Evolutionary conservation across 2,329 filamentous ascomycete species (phyloP).

Genomic region (Penicillium concentricum): DNA sequence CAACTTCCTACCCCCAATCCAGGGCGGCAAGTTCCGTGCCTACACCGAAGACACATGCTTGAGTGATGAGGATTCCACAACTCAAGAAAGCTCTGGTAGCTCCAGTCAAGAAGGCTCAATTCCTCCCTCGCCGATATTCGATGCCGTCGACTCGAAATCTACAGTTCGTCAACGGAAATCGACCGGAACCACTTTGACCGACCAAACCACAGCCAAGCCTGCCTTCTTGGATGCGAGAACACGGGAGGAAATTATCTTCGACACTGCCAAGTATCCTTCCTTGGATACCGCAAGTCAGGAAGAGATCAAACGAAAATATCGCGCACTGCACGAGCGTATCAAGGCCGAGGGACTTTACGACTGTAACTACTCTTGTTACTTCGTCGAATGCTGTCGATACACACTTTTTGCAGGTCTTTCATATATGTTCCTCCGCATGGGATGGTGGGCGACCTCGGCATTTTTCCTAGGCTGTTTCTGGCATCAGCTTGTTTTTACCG

Average conservation of each 20-base stretch:
- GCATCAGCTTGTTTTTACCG: conserved; percentile 93
- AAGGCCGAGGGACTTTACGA: conserved; percentile 73
- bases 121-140: conserved; percentile 59
- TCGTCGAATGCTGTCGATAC: conserved; percentile 72
- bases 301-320: conserved; percentile 75
- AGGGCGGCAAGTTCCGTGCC: conserved; percentile 74
- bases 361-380: conserved; percentile 80
- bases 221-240: conserved; percentile 72
- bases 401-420: conserved; percentile 62
- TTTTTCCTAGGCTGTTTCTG: conserved; percentile 78
- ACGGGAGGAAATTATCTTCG: conserved; percentile 70
- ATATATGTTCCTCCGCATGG: conserved; percentile 59
- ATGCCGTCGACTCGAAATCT: conserved; percentile 47
- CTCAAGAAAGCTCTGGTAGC: conserved; percentile 46
- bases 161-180: conserved; percentile 39
- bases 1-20: conserved; percentile 88
- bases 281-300: conserved; percentile 72
- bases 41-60: conserved; percentile 48
- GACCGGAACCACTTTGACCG: conserved; percentile 26
- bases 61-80: conserved; percentile 35
- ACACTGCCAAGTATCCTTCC: conserved; percentile 76
- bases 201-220: conserved; percentile 43
- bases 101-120: conserved; percentile 57
- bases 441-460: conserved; percentile 69
- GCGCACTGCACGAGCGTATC: conserved; percentile 70